A percentile compares a stretch with the other conserved stretches of the same genome.
phyloP scores from a whole-genome alignment of 768 basidiomycete species.

The Dentipellis sp. region DNA sequence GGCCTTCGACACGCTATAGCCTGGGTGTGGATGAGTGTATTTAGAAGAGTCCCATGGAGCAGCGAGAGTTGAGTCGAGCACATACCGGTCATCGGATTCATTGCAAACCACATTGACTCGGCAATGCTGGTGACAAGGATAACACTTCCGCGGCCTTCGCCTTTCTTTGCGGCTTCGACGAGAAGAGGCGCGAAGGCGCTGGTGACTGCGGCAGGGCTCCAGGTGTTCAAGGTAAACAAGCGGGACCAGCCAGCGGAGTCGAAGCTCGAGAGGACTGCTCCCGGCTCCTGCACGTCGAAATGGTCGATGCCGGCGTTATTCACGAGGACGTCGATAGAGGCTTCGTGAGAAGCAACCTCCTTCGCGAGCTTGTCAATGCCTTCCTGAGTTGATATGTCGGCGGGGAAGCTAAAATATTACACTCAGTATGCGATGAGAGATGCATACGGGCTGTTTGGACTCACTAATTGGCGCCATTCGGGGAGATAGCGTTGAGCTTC shows the following conservation, averaged over 20 bases:
- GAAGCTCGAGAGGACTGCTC: slow-evolving; percentile 53
- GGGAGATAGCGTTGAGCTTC: slow-evolving; percentile 30
- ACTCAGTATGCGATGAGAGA: slow-evolving; percentile 38
- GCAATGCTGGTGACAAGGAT: too few relatives aligned
- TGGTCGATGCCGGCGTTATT: slow-evolving; percentile 66
- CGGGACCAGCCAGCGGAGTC: slow-evolving; percentile 59
- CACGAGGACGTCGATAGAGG: slow-evolving; percentile 64
- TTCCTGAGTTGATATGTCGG: slow-evolving; percentile 43
- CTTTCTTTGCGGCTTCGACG: too few relatives aligned
- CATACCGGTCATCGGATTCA: slow-evolving; percentile 64
- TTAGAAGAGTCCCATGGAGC: slow-evolving; percentile 71
- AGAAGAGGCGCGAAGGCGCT: slow-evolving; percentile 63
- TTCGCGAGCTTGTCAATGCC: slow-evolving; percentile 30
- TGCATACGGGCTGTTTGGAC: background rate
- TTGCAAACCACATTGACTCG: too few relatives aligned
- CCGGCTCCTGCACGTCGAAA: slow-evolving; percentile 14
- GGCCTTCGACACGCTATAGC: too few relatives aligned
- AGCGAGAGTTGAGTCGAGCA: slow-evolving; percentile 58
- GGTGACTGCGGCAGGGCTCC: slow-evolving; percentile 59
- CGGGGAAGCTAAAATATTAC: slow-evolving; percentile 56
- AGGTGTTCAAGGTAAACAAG: slow-evolving; percentile 66
- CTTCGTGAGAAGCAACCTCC: slow-evolving; percentile 46
- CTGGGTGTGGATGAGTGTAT: background rate
- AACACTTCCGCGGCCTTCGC: too few relatives aligned
- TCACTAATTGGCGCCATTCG: slow-evolving; percentile 7